Evolutionary conservation across 73 alveolate genomes (phyloP).

Genomic region (Blepharisma japonicum): DNA sequence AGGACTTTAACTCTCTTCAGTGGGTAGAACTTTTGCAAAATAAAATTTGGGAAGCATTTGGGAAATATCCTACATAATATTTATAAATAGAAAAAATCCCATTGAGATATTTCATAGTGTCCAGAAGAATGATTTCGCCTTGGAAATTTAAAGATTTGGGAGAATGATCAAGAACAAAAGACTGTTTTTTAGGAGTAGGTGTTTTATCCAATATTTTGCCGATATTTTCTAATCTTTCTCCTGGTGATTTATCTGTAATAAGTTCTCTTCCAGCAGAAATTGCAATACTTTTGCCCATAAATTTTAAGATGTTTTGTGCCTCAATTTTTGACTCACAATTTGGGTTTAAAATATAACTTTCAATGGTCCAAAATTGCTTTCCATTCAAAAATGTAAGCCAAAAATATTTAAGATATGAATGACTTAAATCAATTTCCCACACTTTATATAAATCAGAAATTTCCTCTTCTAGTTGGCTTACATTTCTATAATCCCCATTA

Average conservation of each 20-base stretch:
- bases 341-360: neutral
- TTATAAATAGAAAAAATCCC: neutral
- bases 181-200: too few relatives aligned
- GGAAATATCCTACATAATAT: neutral
- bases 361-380: slow-evolving; percentile 12
- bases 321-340: neutral
- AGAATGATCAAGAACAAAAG: too few relatives aligned
- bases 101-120: neutral
- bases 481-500: neutral
- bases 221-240: too few relatives aligned
- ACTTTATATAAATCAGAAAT: neutral
- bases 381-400: slow-evolving; percentile 14
- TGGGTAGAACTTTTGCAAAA: neutral
- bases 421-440: neutral
- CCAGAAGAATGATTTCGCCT: neutral
- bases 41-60: neutral
- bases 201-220: too few relatives aligned
- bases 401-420: neutral
- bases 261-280: too few relatives aligned
- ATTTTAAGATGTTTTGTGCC: neutral
- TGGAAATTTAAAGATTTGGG: too few relatives aligned
- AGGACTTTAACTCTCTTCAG: neutral
- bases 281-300: neutral
- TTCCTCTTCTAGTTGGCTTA: neutral
- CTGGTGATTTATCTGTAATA: too few relatives aligned